Conservation (phyloP, 495 filamentous ascomycete species). For the Astrothelium subdiscretum region DNA sequence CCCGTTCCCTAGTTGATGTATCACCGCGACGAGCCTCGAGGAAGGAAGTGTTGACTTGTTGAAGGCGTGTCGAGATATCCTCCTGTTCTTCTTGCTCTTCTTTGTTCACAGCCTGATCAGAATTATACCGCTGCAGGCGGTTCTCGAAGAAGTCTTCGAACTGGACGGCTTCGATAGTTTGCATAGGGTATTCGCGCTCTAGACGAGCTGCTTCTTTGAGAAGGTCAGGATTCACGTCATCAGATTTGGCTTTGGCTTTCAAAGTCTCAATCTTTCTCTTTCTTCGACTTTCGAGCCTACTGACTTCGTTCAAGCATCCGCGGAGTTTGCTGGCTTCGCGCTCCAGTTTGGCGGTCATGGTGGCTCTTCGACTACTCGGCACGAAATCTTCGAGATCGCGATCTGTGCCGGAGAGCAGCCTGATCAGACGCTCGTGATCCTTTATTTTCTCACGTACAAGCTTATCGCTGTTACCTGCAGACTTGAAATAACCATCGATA, state of each 20-base stretch:
- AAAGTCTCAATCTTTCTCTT: conserved; percentile 63
- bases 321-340: conserved; percentile 62
- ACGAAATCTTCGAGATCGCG: conserved; percentile 77
- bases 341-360: conserved; percentile 70
- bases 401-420: conserved; percentile 64
- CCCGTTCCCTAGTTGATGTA: conserved; percentile 62
- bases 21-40: conserved; percentile 59
- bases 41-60: conserved; percentile 69
- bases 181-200: conserved; percentile 76
- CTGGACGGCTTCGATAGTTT: conserved; percentile 68
- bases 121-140: conserved; percentile 65
- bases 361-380: conserved; percentile 66
- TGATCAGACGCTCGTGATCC: conserved; percentile 60
- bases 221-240: conserved; percentile 80
- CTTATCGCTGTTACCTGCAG: conserved; percentile 70
- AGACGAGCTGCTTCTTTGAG: conserved; percentile 70
- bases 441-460: conserved; percentile 69
- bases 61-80: conserved; percentile 51
- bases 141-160: conserved; percentile 88
- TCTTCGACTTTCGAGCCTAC: conserved; percentile 64
- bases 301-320: conserved; percentile 68
- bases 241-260: conserved; percentile 63
- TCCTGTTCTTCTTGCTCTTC: conserved; percentile 70
- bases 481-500: conserved; percentile 79
- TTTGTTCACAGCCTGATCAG: conserved; percentile 55